A percentile compares a stretch with the other conserved stretches of the same genome.
Evolutionary conservation across 441 rosid species (phyloP).

Genomic region (Pelargonium fulgidum): DNA sequence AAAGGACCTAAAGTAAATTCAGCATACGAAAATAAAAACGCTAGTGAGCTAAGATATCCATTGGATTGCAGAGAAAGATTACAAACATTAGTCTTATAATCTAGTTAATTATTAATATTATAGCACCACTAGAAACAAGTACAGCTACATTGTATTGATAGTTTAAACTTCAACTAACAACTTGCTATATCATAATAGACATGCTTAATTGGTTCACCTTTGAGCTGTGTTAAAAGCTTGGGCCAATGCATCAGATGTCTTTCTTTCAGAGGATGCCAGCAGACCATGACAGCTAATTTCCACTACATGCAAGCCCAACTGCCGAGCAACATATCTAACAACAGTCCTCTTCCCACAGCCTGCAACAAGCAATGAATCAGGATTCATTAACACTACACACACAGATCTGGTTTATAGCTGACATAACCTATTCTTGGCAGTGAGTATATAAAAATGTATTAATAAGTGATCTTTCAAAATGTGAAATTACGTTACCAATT

Average conservation of each 20-base stretch:
- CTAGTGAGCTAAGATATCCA: background rate
- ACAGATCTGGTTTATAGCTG: constrained; percentile 11
- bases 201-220: constrained; percentile 50
- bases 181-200: constrained; percentile 17
- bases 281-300: constrained; percentile 86
- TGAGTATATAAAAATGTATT: background rate
- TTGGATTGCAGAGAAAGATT: background rate
- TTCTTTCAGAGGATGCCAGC: constrained; percentile 69
- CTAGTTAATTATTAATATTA: background rate
- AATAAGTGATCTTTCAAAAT: background rate
- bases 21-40: background rate
- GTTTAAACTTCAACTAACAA: constrained; percentile 12
- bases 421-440: constrained; percentile 13
- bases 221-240: constrained; percentile 77
- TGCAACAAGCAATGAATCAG: constrained; percentile 31
- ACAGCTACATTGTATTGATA: background rate
- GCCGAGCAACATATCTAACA: constrained; percentile 63
- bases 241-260: constrained; percentile 61
- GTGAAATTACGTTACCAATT: background rate
- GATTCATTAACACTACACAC: background rate
- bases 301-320: constrained; percentile 82
- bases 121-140: background rate
- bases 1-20: background rate
- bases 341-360: constrained; percentile 94
- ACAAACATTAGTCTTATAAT: background rate